Conservation (phyloP, 2,329 filamentous ascomycete genomes). For the Colletotrichum lupini region DNA sequence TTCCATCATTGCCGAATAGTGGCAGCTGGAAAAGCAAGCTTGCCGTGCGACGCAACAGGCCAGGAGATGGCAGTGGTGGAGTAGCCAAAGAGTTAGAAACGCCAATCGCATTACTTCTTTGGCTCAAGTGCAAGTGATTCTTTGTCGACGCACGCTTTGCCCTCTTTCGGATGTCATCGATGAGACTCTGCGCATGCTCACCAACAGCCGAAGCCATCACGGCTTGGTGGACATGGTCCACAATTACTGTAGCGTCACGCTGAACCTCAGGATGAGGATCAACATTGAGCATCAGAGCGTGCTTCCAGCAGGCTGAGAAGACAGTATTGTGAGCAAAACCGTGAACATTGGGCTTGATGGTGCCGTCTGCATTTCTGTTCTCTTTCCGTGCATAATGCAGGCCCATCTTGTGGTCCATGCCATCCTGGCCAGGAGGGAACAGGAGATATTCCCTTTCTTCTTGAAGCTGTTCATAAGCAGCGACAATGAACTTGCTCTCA, state of each 20-base stretch:
- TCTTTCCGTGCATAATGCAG: slow-evolving; percentile 69
- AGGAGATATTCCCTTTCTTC: slow-evolving; percentile 81
- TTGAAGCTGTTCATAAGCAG: slow-evolving; percentile 88
- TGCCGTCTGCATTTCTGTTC: slow-evolving; percentile 67
- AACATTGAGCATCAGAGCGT: slow-evolving; percentile 88
- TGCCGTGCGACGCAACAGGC: slow-evolving; percentile 71
- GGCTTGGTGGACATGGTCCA: slow-evolving; percentile 85
- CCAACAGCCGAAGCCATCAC: slow-evolving; percentile 83
- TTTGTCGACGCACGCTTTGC: slow-evolving; percentile 59
- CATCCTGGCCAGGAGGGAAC: slow-evolving; percentile 65
- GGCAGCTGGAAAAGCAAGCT: slow-evolving; percentile 70
- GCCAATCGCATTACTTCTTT: slow-evolving; percentile 56
- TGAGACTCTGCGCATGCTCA: slow-evolving; percentile 74
- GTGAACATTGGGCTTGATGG: slow-evolving; percentile 65
- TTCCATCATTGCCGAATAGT: slow-evolving; percentile 63
- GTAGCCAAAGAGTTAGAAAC: slow-evolving; percentile 45
- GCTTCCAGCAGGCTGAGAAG: slow-evolving; percentile 94
- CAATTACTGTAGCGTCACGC: slow-evolving; percentile 82
- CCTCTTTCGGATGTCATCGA: slow-evolving; percentile 76
- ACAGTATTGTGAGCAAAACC: slow-evolving; percentile 86
- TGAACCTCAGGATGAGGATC: slow-evolving; percentile 96
- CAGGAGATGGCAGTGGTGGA: slow-evolving; percentile 64
- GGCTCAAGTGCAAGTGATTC: slow-evolving; percentile 52
- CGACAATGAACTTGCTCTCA: slow-evolving; percentile 90
- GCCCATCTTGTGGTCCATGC: slow-evolving; percentile 70